Conservation (phyloP, 108 stramenopile genomes). For the Schizochytrium sp. region DNA sequence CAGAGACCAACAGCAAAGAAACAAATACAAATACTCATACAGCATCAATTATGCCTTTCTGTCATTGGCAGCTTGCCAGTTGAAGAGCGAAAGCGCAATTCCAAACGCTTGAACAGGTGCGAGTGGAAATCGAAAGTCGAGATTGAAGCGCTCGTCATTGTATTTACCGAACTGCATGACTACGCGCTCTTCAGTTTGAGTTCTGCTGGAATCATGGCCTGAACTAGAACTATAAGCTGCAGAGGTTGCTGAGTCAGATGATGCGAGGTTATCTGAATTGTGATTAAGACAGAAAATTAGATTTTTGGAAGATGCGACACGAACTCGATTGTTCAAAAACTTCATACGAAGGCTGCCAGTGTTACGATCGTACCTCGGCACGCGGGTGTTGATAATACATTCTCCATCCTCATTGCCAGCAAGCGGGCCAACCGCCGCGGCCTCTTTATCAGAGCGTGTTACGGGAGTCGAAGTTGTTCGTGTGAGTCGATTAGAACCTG, state of each 20-base stretch:
- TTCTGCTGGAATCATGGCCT: neutral
- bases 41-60: neutral
- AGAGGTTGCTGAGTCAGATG: too few relatives aligned
- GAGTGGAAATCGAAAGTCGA: slow-evolving; percentile 58
- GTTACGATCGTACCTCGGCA: slow-evolving; percentile 26
- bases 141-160: slow-evolving; percentile 43
- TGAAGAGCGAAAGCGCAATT: slow-evolving; percentile 9
- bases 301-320: slow-evolving; percentile 38
- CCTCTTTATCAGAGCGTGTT: neutral
- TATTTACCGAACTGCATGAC: slow-evolving; percentile 35
- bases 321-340: slow-evolving; percentile 38
- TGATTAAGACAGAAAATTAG: slow-evolving; percentile 19
- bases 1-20: neutral
- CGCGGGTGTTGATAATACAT: slow-evolving; percentile 26
- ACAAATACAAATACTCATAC: too few relatives aligned
- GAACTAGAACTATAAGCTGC: too few relatives aligned
- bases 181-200: slow-evolving; percentile 33
- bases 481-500: neutral
- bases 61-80: slow-evolving; percentile 49
- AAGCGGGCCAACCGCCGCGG: slow-evolving; percentile 45
- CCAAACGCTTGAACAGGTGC: slow-evolving; percentile 38
- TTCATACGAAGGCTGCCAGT: slow-evolving; percentile 56
- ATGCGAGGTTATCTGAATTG: neutral
- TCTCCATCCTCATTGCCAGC: slow-evolving; percentile 40
- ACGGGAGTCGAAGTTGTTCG: neutral